Evolutionary conservation across 352 stramenopile species (phyloP), one percentile per base, ranked within the genome.

Genomic region (Detonula confervacea): DNA sequence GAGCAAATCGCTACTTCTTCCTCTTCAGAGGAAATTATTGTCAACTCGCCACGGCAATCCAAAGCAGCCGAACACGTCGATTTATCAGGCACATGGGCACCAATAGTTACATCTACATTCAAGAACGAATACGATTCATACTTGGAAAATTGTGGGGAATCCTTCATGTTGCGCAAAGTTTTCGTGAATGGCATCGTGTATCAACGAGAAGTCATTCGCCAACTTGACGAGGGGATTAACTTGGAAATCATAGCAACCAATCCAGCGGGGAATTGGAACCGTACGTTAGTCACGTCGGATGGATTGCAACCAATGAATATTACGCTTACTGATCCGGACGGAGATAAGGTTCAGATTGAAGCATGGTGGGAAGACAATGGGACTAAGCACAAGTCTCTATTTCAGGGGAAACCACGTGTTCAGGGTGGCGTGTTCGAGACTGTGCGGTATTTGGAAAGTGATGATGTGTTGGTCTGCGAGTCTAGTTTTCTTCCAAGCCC

Each of bases 51-150:
- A 65, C 56, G 56, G 1, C 56, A 65, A 16, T 49, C 56, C 33
- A 46, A 35, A 49, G 37, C 56, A 29, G 56, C 56, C 8, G 29
- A 65, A 2, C 27, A 65, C 44, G 75, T 88, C 3, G 81, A 91
- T 69, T 69, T 91, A 30, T 83, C 80, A 7, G 86, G 86, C 16
- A 69, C 80, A 12, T 91, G 86, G 86, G 63, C 63, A 60, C 29
- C 88, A 0, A 68, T 90, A n/a, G 67, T 85, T 14, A 76, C 72
- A 14, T 64, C 88, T 18, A 64, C 76, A 30, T 91, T 91, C 64
- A 85, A 87, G 61, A 47, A 67, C 29, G 56, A 90, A 42, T 91
- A 91, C 57, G 83, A 91, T 76, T 39, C 57, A 44, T 91, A 91
- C 63, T 64, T 91, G 20, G 57, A 61, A 42, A 54, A 79, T 24